Evolutionary conservation across 768 basidiomycete species (phyloP).

Genomic region (Phlebiopsis flavidoalba): DNA sequence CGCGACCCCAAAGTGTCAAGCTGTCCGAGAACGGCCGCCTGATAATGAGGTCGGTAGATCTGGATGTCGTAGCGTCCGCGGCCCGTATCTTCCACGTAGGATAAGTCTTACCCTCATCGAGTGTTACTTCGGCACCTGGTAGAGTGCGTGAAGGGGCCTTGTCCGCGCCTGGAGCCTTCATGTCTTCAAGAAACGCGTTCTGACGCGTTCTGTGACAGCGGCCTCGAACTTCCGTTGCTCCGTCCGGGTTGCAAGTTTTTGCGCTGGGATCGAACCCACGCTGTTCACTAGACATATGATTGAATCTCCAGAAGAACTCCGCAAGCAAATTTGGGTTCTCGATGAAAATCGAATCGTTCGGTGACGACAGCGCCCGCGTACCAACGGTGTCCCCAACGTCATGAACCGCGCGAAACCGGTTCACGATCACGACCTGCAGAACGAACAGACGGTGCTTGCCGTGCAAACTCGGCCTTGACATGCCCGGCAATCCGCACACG

Average conservation of each 20-base stretch:
- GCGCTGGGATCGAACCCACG: slow-evolving; percentile 1
- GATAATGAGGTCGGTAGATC: not conserved
- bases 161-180: too few species aligned
- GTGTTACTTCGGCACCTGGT: not conserved
- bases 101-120: not conserved
- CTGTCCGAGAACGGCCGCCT: not conserved
- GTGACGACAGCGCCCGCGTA: not conserved
- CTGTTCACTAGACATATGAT: not conserved
- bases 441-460: not conserved
- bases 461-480: not conserved
- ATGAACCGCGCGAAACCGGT: not conserved
- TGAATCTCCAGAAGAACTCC: slow-evolving; percentile 5
- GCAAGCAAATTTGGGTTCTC: not conserved
- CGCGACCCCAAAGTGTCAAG: not conserved
- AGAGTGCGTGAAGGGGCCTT: not conserved
- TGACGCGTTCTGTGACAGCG: too few species aligned
- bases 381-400: not conserved
- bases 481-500: not conserved
- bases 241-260: not conserved
- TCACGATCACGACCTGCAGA: not conserved
- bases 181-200: too few species aligned
- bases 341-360: not conserved
- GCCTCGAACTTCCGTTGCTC: not conserved
- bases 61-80: not conserved
- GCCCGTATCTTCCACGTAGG: not conserved